Base-by-base conservation (phyloP, 176 grass and related monocot genomes). In the Ampelocalamus luodianensis region DNA sequence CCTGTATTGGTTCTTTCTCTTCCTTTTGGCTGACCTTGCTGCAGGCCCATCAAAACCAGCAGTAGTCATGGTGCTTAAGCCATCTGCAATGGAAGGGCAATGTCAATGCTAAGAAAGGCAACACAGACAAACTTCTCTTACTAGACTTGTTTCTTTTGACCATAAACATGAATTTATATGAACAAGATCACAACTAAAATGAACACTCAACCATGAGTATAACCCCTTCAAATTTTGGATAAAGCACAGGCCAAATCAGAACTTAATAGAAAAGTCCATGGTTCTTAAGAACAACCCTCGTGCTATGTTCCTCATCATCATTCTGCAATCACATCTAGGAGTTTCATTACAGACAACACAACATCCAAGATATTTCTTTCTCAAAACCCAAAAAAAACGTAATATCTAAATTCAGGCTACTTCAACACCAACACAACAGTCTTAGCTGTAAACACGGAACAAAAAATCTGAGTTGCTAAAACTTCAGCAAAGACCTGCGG, bases 1-100 rank as follows among this genome's bases (percentile, higher is more conserved):
- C 69, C 96, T 89, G 81, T 86, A 99, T 60, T 84, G 89, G 53
- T 96, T 99, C 90, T 96, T 99, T 84, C 93, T 95, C 84, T 94
- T 99, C 72, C 96, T 91, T 68, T 94, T 96, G 34, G 79, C 59
- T 46, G 88, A 90, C 45, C 36, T 90, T 87, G 83, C 76, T 42
- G 87, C 92, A 88, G 77, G 80, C 12, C 74, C 90, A 89, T 91
- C 77, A 75, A 63, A 84, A 63, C 63, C 63, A 62, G 55, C 88
- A 56, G 79, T 79, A 65, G 85, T 92, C 58, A 88, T 66, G 84
- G 64, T 85, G 63, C 79, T 72, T 23, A 86, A 88, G 68, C 54
- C 68, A 82, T 89, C 91, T 99, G 83, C 71, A 83, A 81, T 71
- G 45, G 37, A 85, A 71, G 22, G 39, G 38, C 22, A 62, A 64